Percentiles rank a stretch among this genome's conserved stretches.
phyloP scores from a whole-genome alignment of 2,329 filamentous ascomycete species.

The Akanthomyces dipterigenus region DNA sequence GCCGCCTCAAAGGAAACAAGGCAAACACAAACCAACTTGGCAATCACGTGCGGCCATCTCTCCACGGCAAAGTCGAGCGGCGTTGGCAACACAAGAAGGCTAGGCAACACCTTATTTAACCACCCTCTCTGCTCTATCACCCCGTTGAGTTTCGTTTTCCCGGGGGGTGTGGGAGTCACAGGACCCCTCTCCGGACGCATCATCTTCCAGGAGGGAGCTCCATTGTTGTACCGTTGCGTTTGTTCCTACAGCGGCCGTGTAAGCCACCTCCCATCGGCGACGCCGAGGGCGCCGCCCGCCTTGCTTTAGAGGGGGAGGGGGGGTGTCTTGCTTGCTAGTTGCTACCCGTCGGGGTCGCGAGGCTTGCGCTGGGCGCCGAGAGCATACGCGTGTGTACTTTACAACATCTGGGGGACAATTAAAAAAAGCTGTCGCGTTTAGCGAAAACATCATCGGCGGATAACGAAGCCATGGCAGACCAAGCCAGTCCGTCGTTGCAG shows the following conservation, averaged over 20 bases:
- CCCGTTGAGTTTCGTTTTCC: neutral
- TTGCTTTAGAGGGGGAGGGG: neutral
- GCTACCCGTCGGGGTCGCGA: neutral
- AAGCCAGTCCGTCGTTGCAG: slow-evolving; percentile 51
- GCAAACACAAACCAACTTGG: neutral
- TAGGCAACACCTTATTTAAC: neutral
- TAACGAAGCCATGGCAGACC: slow-evolving; percentile 19
- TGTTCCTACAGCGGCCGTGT: neutral
- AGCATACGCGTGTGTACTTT: neutral
- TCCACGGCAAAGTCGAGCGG: neutral
- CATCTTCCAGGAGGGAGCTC: neutral
- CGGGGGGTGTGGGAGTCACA: neutral
- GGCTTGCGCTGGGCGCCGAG: neutral
- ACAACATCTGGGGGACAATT: neutral
- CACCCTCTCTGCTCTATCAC: neutral
- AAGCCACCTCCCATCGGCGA: slow-evolving; percentile 9
- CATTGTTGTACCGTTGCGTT: slow-evolving; percentile 6
- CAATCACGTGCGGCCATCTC: neutral
- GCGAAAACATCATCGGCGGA: neutral
- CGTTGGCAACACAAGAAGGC: neutral
- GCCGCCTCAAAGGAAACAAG: neutral
- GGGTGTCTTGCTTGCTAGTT: neutral
- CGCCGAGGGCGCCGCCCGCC: neutral
- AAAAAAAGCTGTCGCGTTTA: neutral
- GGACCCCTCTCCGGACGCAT: neutral